Evolutionary conservation across 192 early-diverging fungal species (phyloP), one percentile per base, ranked within the genome.

Genomic region (Globomyces pollinis-pini): DNA sequence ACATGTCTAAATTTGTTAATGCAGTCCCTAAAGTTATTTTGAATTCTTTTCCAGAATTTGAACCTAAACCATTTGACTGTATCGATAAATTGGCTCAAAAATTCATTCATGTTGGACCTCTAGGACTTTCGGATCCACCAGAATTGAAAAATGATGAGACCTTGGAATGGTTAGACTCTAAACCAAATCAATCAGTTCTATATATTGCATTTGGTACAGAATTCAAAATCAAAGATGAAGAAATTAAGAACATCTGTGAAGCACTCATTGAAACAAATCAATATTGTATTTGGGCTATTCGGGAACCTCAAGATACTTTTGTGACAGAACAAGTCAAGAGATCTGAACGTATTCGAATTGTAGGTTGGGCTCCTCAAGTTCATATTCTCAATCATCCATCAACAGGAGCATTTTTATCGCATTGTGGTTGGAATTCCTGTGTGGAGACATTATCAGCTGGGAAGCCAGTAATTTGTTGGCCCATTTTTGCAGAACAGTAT

Each of bases 131-230:
- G 8, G 28, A 47, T 28, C 23, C 28, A 26, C 44, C 23, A 3
- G 44, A 47, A 9, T 47, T 26, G 23, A 9, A 47, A 3, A 1
- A 47, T 15, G 23, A 47, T 47, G 11, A 20, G 28, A 47, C 28
- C 5, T 28, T 47, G 8, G 28, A 47, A 26, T 47, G 44, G 44
- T 4, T 47, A 26, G 28, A 47, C 15, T 20, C 7, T 7, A 20
- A 47, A 26, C 6, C 23, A n/a, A 47, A 47, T 20, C 7, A 5
- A 2, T 47, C 44, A 8, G 44, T 47, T 26, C 23, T 47, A 7
- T 47, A 47, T 47, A 26, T 47, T 26, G 44, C 44, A 21, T 47
- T 47, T 47, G 44, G 44, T 7, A 28, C 44, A 28, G 44, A 28
- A 26, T 47, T 47, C n/a, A 47, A 47, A 47, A 26, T 47, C 23